phyloP scores from a whole-genome alignment of 1,139 yeast genomes.

The Taphrina betulina region DNA sequence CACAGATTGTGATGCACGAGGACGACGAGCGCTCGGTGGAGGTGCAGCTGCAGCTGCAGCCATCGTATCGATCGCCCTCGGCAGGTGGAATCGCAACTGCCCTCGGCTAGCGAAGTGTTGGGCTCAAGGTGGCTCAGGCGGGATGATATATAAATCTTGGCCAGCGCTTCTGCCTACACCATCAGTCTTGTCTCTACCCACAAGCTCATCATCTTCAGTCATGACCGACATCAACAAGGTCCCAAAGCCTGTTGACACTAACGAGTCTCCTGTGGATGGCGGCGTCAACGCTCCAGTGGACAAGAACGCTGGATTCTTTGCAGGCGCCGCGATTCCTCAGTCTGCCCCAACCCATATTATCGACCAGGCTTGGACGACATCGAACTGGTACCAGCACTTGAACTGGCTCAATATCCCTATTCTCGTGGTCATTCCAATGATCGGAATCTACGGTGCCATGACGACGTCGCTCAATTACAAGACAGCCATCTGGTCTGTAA shows the following conservation, averaged over 20 bases:
- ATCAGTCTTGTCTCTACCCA: too few relatives aligned
- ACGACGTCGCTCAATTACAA: slow-evolving; percentile 59
- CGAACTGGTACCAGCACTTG: slow-evolving; percentile 82
- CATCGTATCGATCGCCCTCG: too few relatives aligned
- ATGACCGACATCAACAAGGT: slow-evolving; percentile 31
- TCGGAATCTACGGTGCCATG: slow-evolving; percentile 59
- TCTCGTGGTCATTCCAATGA: slow-evolving; percentile 67
- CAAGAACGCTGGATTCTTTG: slow-evolving; percentile 25
- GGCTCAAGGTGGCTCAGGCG: not conserved
- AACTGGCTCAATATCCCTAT: slow-evolving; percentile 91
- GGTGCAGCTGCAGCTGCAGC: too few relatives aligned
- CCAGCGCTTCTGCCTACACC: too few relatives aligned
- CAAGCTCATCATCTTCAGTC: too few relatives aligned
- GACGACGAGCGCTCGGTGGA: too few relatives aligned
- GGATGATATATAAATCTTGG: slow-evolving; percentile 9
- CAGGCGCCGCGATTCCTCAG: slow-evolving; percentile 22
- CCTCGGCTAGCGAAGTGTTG: slow-evolving; percentile 22
- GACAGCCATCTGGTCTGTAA: slow-evolving; percentile 60
- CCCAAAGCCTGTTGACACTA: slow-evolving; percentile 28
- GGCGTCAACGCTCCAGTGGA: slow-evolving; percentile 29
- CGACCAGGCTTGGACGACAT: slow-evolving; percentile 84
- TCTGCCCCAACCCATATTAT: slow-evolving; percentile 54
- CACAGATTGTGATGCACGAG: too few relatives aligned
- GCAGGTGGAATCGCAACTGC: not conserved
- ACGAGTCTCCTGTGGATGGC: slow-evolving; percentile 29